A percentile compares a stretch with the other conserved stretches of the same genome.
These are phyloP conservation scores for Lagenidium giganteum DNA, from an alignment of 352 stramenopile genomes.

Conservation along the genomic window DNA sequence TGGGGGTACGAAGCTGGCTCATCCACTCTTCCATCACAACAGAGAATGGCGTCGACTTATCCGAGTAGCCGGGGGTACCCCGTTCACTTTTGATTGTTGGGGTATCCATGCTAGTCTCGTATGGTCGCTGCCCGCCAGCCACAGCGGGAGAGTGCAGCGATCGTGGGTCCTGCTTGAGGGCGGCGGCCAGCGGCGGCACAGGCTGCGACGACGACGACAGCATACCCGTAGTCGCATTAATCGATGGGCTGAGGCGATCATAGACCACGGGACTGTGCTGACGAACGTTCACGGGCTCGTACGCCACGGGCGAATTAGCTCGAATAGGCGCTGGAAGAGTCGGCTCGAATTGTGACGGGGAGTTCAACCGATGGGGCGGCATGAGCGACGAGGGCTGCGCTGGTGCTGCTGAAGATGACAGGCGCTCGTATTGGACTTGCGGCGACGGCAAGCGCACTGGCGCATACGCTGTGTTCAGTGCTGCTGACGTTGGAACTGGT, in stretches of 20 bases:
- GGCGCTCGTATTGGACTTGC: conserved; percentile 8
- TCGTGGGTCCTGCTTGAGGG: conserved; percentile 13
- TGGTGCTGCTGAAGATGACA: no score
- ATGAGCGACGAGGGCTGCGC: conserved; percentile 2
- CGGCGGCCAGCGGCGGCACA: conserved; percentile 6
- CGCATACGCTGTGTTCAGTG: not conserved
- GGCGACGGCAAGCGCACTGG: not conserved
- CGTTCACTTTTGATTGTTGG: no score
- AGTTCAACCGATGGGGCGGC: conserved; percentile 5
- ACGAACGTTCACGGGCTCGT: conserved; percentile 4
- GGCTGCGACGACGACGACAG: conserved; percentile 13
- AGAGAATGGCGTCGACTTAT: conserved; percentile 53
- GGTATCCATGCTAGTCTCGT: no score
- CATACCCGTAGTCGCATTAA: no score
- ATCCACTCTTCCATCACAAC: conserved; percentile 80
- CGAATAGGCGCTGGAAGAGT: conserved; percentile 8
- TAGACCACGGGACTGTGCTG: conserved; percentile 12
- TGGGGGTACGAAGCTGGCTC: conserved; percentile 70
- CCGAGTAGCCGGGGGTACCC: conserved; percentile 4
- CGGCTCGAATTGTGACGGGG: conserved; percentile 4
- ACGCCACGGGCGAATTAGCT: conserved; percentile 2
- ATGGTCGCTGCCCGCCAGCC: no score
- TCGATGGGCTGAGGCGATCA: no score
- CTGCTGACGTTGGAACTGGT: conserved; percentile 5
- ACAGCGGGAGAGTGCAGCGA: no score